phyloP scores from a whole-genome alignment of 345 rosid genomes.

The Salix exigua region DNA sequence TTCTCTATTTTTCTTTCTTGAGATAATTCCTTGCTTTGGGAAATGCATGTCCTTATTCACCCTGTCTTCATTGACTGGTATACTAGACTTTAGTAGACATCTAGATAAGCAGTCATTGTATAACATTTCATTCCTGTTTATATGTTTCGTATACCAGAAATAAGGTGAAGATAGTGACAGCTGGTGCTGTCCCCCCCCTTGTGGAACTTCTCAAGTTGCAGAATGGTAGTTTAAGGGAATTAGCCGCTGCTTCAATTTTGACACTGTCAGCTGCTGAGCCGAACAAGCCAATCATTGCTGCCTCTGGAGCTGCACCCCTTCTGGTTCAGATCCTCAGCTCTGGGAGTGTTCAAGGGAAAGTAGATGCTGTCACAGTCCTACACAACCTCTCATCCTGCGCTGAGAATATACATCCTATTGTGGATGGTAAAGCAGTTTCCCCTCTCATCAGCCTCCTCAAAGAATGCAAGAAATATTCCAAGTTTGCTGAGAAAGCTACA shows the following conservation, averaged over 20 bases:
- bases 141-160: constrained; percentile 39
- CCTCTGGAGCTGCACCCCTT: constrained; percentile 59
- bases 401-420: constrained; percentile 38
- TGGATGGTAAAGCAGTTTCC: constrained; percentile 55
- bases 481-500: constrained; percentile 67
- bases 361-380: constrained; percentile 71
- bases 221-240: constrained; percentile 47
- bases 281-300: constrained; percentile 55
- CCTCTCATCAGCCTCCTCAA: constrained; percentile 66
- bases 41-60: neutral
- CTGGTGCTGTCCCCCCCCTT: constrained; percentile 69
- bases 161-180: constrained; percentile 63
- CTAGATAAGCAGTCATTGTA: neutral
- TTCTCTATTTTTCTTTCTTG: neutral
- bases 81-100: neutral
- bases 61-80: neutral
- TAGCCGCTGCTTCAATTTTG: constrained; percentile 68
- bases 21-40: neutral
- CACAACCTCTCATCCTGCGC: constrained; percentile 60
- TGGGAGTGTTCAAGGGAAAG: constrained; percentile 73
- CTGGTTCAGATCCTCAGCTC: constrained; percentile 66
- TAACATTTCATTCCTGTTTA: constrained; percentile 3
- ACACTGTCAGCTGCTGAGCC: constrained; percentile 73
- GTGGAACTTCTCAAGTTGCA: constrained; percentile 59
- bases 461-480: constrained; percentile 71